Evolutionary conservation across 768 basidiomycete genomes (phyloP).

Genomic region (Mrakia hoshinonis): DNA sequence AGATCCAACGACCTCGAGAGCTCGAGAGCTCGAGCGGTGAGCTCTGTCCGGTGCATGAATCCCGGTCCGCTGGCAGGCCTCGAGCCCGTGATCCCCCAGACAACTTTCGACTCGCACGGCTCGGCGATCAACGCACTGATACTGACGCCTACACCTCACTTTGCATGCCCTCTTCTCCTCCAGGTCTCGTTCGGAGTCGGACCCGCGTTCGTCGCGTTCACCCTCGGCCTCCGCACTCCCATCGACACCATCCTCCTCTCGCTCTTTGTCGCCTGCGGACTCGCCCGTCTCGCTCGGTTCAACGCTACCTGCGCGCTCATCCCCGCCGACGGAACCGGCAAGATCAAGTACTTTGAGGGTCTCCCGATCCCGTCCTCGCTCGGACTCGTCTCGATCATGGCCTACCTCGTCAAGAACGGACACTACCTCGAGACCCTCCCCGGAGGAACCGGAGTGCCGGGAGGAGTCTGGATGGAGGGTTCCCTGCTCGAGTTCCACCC

Average conservation of each 20-base stretch:
- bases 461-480: slow-evolving; percentile 35
- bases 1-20: too few species aligned
- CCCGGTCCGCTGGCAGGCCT: too few species aligned
- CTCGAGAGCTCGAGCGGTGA: too few species aligned
- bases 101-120: too few species aligned
- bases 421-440: slow-evolving; percentile 63
- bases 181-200: slow-evolving; percentile 98
- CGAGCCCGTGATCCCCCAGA: too few species aligned
- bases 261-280: slow-evolving; percentile 87
- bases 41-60: too few species aligned
- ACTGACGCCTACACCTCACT: neutral
- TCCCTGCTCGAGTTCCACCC: slow-evolving; percentile 61
- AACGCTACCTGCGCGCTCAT: slow-evolving; percentile 94
- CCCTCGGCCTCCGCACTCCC: slow-evolving; percentile 78
- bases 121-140: neutral
- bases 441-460: slow-evolving; percentile 35
- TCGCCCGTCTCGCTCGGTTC: slow-evolving; percentile 93
- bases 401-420: slow-evolving; percentile 71
- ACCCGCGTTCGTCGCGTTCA: slow-evolving; percentile 84
- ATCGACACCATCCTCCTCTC: slow-evolving; percentile 81
- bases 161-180: neutral
- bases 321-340: slow-evolving; percentile 77
- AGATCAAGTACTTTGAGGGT: slow-evolving; percentile 92
- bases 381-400: slow-evolving; percentile 64
- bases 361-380: slow-evolving; percentile 91